Conservation (phyloP, 169 alveolate genomes). For the Plasmodium relictum region DNA sequence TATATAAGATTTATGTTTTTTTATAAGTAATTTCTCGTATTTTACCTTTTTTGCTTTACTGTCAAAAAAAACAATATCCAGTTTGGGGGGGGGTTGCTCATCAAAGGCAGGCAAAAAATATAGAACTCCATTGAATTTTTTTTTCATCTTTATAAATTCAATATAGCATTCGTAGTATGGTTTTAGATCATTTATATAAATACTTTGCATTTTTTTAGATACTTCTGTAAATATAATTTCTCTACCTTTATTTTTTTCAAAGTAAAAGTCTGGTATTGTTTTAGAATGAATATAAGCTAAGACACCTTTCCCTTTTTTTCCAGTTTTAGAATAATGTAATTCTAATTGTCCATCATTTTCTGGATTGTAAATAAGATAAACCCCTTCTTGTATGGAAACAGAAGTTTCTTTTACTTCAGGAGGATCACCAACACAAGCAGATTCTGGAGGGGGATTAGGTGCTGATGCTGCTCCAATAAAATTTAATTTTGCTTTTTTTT, state of each 20-base stretch:
- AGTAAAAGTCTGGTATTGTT: constrained; percentile 80
- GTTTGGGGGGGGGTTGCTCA: constrained; percentile 84
- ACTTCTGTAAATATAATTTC: constrained; percentile 76
- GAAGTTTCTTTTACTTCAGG: constrained; percentile 52
- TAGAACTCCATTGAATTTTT: constrained; percentile 76
- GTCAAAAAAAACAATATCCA: constrained; percentile 72
- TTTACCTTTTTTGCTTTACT: constrained; percentile 68
- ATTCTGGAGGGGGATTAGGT: constrained; percentile 50
- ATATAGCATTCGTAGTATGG: constrained; percentile 81
- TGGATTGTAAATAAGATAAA: constrained; percentile 38
- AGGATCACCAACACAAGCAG: constrained; percentile 36
- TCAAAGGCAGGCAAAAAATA: constrained; percentile 83
- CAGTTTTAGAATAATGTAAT: constrained; percentile 40
- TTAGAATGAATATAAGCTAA: constrained; percentile 74
- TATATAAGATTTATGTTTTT: too few relatives aligned
- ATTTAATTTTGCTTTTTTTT: constrained; percentile 57
- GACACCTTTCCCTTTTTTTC: constrained; percentile 54
- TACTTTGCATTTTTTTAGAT: constrained; percentile 79
- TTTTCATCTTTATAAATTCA: constrained; percentile 78
- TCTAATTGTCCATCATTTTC: constrained; percentile 74
- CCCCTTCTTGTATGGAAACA: constrained; percentile 25
- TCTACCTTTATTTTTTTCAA: constrained; percentile 75
- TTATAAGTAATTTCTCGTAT: neutral
- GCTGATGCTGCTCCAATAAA: constrained; percentile 74
- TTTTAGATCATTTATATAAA: constrained; percentile 81